These are phyloP conservation scores for Fraxinus albicans DNA, from an alignment of 305 asterid species.

Conservation along the genomic window DNA sequence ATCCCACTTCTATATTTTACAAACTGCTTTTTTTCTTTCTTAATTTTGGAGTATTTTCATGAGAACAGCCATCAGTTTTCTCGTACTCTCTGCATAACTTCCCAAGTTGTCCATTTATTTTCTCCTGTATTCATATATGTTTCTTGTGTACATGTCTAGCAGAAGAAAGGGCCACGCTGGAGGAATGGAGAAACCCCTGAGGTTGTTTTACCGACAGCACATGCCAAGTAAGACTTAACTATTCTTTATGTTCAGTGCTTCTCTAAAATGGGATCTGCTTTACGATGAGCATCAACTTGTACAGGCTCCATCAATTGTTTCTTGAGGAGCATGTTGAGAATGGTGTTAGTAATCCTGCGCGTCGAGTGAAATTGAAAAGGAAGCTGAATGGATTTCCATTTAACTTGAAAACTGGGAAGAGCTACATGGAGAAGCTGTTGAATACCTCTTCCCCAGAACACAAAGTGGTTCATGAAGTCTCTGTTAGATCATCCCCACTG, in stretches of 20 bases:
- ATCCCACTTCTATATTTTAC: background rate
- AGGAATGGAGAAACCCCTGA: slow-evolving; percentile 73
- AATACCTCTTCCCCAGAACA: slow-evolving; percentile 64
- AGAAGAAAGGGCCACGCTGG: slow-evolving; percentile 84
- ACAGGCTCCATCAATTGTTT: slow-evolving; percentile 90
- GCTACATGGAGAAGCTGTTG: slow-evolving; percentile 86
- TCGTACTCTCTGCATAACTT: slow-evolving; percentile 3
- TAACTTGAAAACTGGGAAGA: slow-evolving; percentile 61
- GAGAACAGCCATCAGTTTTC: background rate
- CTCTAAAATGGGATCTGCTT: slow-evolving; percentile 6
- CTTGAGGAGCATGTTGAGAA: slow-evolving; percentile 79
- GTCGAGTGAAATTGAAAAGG: slow-evolving; percentile 68
- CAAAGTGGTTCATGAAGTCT: slow-evolving; percentile 58
- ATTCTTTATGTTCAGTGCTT: slow-evolving; percentile 11
- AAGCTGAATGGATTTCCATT: slow-evolving; percentile 89
- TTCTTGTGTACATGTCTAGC: slow-evolving; percentile 24
- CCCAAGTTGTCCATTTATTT: slow-evolving; percentile 22
- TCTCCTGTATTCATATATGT: slow-evolving; percentile 3
- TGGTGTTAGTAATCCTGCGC: slow-evolving; percentile 52
- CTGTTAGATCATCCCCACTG: slow-evolving; percentile 40
- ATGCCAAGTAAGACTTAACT: slow-evolving; percentile 71
- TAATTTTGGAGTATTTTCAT: background rate
- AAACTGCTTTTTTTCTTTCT: background rate
- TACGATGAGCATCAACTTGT: slow-evolving; percentile 26
- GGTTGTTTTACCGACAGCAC: slow-evolving; percentile 54